phyloP scores from a whole-genome alignment of 345 rosid species.

The Lepidium africanum region DNA sequence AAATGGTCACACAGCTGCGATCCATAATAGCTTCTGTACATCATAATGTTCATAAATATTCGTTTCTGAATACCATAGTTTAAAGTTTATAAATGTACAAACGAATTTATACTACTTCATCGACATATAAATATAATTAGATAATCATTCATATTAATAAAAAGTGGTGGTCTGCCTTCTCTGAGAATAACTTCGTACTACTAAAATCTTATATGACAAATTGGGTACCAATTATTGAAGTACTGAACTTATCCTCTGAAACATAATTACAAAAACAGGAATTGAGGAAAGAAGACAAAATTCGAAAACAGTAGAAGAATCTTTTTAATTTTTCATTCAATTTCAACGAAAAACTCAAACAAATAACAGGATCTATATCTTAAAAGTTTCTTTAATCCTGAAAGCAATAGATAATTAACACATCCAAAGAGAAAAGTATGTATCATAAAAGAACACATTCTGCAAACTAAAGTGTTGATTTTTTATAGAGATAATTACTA shows the following conservation, averaged over 20 bases:
- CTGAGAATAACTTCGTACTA: slow-evolving; percentile 22
- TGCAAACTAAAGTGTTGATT: neutral
- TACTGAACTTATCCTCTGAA: slow-evolving; percentile 28
- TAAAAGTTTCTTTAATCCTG: neutral
- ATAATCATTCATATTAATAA: neutral
- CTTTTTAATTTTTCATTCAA: neutral
- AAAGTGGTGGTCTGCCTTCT: slow-evolving; percentile 1
- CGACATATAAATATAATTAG: neutral
- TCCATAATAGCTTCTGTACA: slow-evolving; percentile 5
- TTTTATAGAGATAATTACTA: no score
- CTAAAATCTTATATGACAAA: slow-evolving; percentile 20
- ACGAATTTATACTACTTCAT: neutral
- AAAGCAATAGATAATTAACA: neutral
- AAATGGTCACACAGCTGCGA: slow-evolving; percentile 20
- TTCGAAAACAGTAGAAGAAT: slow-evolving; percentile 15
- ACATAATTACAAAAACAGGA: slow-evolving; percentile 2
- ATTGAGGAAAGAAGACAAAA: slow-evolving; percentile 1
- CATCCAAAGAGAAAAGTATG: neutral
- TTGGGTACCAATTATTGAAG: slow-evolving; percentile 29
- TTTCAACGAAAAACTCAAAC: neutral
- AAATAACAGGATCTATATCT: neutral
- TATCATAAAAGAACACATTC: neutral
- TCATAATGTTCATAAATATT: no score
- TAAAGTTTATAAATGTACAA: slow-evolving; percentile 4
- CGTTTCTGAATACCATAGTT: neutral